Evolutionary conservation across 176 grass and related monocot genomes (phyloP).

Genomic region (Carex parvula): DNA sequence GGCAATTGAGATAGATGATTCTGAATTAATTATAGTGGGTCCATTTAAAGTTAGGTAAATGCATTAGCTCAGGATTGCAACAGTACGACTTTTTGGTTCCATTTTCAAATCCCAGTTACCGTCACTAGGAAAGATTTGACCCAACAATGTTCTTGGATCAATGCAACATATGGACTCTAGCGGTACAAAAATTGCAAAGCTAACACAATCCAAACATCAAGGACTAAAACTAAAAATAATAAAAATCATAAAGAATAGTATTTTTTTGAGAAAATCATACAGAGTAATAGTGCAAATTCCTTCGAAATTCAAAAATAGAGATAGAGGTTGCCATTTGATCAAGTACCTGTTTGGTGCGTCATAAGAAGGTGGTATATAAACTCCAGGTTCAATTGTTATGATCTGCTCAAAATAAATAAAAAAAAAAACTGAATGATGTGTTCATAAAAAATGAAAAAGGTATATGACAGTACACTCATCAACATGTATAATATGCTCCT

Average conservation of each 20-base stretch:
- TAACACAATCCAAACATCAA: background rate
- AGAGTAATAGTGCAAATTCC: background rate
- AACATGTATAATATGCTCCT: background rate
- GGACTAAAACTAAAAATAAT: background rate
- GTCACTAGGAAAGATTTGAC: background rate
- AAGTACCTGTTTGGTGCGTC: conserved; percentile 49
- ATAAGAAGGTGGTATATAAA: conserved; percentile 70
- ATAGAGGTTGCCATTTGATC: background rate
- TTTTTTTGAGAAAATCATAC: background rate
- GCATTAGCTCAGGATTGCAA: background rate
- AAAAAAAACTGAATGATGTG: background rate
- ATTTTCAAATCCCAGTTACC: background rate
- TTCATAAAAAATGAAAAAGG: background rate
- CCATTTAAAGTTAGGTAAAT: background rate
- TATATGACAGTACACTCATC: background rate
- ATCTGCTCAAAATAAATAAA: conserved; percentile 37
- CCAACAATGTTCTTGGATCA: background rate
- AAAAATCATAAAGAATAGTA: background rate
- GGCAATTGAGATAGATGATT: background rate
- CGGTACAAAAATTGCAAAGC: background rate
- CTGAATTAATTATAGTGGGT: background rate
- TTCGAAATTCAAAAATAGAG: background rate
- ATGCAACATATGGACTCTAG: background rate
- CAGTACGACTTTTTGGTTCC: background rate
- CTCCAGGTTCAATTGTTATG: conserved; percentile 84